These are phyloP conservation scores for Ascochyta rabiei DNA, from an alignment of 2,329 filamentous ascomycete genomes.

Conservation along the genomic window DNA sequence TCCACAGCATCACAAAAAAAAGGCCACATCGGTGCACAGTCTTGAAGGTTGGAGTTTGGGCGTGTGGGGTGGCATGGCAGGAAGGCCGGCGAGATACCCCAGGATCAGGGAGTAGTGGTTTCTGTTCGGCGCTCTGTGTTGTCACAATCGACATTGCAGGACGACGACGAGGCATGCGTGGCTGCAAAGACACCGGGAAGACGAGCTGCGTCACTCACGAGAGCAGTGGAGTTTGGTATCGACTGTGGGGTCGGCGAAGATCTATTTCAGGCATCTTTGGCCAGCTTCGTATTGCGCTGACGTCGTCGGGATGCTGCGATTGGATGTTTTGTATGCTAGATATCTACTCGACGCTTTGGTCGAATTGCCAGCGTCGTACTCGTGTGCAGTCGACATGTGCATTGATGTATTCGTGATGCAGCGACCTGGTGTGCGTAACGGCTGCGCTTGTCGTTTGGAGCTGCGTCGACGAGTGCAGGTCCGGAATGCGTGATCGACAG, in stretches of 20 bases:
- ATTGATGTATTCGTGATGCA: background rate
- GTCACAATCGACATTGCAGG: constrained; percentile 2
- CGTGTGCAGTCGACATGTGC: background rate
- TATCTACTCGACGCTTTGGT: background rate
- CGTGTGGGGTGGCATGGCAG: constrained; percentile 8
- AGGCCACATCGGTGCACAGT: background rate
- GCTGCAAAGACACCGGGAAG: constrained; percentile 8
- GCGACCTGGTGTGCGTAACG: background rate
- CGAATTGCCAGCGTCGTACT: background rate
- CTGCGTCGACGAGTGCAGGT: background rate
- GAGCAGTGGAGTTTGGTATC: constrained; percentile 10
- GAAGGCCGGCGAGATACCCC: constrained; percentile 9
- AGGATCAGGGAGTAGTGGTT: background rate
- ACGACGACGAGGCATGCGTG: constrained; percentile 4
- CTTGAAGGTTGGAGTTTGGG: background rate
- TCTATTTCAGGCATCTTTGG: constrained; percentile 17
- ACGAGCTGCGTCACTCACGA: constrained; percentile 15
- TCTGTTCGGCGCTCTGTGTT: background rate
- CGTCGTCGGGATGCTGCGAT: constrained; percentile 10
- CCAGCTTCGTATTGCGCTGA: constrained; percentile 15
- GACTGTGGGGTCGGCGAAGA: constrained; percentile 16
- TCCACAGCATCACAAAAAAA: background rate
- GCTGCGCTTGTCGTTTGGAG: background rate
- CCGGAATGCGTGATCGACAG: constrained; percentile 3
- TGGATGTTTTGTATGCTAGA: constrained; percentile 8